Evolutionary conservation across 306 rosid genomes (phyloP).

Genomic region (Citrullus mucosospermus): DNA sequence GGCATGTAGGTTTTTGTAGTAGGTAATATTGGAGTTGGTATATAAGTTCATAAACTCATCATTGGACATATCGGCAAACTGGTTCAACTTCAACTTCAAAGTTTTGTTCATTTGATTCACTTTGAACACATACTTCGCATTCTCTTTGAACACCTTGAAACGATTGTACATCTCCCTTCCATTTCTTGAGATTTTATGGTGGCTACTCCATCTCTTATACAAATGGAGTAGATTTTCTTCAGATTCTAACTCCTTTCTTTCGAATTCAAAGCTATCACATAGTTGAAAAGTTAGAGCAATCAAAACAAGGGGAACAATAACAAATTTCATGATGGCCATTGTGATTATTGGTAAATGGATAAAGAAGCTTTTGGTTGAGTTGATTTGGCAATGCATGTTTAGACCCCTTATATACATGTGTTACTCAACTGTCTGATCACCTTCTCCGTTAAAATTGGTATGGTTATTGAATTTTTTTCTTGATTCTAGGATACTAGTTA

Average conservation of each 20-base stretch:
- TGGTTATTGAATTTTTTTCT: no score
- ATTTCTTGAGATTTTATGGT: slow-evolving; percentile 19
- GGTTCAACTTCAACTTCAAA: slow-evolving; percentile 31
- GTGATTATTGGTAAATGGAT: no score
- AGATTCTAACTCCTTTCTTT: slow-evolving; percentile 23
- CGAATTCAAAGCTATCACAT: slow-evolving; percentile 19
- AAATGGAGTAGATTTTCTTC: slow-evolving; percentile 21
- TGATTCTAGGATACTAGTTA: no score
- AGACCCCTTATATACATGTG: no score
- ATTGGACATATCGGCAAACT: slow-evolving; percentile 32
- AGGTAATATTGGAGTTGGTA: slow-evolving; percentile 20
- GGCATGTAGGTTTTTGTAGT: slow-evolving; percentile 7
- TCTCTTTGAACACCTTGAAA: slow-evolving; percentile 36
- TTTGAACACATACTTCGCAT: slow-evolving; percentile 21
- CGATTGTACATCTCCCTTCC: slow-evolving; percentile 19
- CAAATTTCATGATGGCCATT: no score
- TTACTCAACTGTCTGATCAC: no score
- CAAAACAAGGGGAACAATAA: neutral
- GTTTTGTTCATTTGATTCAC: slow-evolving; percentile 33
- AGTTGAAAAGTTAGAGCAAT: slow-evolving; percentile 11
- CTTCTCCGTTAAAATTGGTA: no score
- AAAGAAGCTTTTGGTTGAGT: no score
- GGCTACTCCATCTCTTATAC: slow-evolving; percentile 34
- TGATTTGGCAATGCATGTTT: no score
- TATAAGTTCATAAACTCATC: slow-evolving; percentile 18